Percentiles rank a stretch among this genome's conserved stretches.
These are phyloP conservation scores for Obelidium mucronatum DNA, from an alignment of 192 early-diverging fungal species.

Conservation along the genomic window DNA sequence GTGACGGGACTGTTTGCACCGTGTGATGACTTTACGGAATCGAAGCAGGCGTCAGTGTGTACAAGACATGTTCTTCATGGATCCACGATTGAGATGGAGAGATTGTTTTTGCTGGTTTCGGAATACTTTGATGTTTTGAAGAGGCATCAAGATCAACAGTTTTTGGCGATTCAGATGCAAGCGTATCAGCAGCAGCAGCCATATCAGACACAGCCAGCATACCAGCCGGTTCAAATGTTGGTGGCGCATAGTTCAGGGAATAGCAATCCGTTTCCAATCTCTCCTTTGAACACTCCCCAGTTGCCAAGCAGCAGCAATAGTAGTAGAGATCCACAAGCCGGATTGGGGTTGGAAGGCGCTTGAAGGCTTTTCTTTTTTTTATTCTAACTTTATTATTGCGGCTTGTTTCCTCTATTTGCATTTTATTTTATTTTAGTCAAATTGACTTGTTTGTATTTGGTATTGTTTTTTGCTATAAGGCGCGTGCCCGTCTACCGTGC, in stretches of 20 bases:
- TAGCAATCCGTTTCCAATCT: background rate
- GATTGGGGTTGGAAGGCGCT: too few species aligned
- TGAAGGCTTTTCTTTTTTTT: too few species aligned
- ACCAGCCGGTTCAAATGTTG: background rate
- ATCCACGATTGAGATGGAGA: slow-evolving; percentile 3
- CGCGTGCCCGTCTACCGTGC: too few species aligned
- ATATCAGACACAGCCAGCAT: background rate
- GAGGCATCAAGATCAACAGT: slow-evolving; percentile 6
- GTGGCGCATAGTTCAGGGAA: background rate
- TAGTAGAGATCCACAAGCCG: too few species aligned
- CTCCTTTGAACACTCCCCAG: too few species aligned
- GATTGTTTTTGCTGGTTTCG: background rate
- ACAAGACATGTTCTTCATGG: slow-evolving; percentile 42
- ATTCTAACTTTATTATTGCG: too few species aligned
- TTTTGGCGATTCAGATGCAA: background rate
- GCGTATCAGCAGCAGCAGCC: slow-evolving; percentile 11
- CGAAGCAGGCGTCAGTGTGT: slow-evolving; percentile 25
- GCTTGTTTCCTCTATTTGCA: too few species aligned
- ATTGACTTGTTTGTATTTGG: too few species aligned
- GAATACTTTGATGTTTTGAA: slow-evolving; percentile 16
- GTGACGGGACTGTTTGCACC: slow-evolving; percentile 20
- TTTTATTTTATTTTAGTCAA: too few species aligned
- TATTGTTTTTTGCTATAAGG: too few species aligned
- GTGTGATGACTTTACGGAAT: slow-evolving; percentile 50
- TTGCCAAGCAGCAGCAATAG: too few species aligned